Evolutionary conservation across 2,329 filamentous ascomycete genomes (phyloP).

Genomic region (Arthrobotrys musiformis): DNA sequence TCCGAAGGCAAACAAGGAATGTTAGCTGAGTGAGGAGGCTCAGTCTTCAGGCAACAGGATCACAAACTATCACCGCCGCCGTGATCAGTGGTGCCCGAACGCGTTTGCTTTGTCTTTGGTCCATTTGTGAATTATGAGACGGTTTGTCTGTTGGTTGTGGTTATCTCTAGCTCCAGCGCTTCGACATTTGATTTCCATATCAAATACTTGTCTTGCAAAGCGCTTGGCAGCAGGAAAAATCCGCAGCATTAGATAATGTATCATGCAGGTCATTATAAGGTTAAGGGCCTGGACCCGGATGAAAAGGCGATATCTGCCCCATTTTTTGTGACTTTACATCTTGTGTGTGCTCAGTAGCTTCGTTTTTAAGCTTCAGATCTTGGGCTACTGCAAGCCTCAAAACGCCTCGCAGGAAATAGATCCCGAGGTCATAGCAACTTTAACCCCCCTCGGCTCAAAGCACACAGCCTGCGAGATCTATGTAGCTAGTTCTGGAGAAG

Average conservation of each 20-base stretch:
- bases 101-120: not conserved
- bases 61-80: slow-evolving; percentile 4
- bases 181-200: slow-evolving; percentile 5
- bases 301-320: not conserved
- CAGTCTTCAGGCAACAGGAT: slow-evolving; percentile 53
- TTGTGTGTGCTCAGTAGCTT: slow-evolving; percentile 21
- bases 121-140: not conserved
- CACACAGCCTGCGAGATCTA: not conserved
- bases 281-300: slow-evolving; percentile 45
- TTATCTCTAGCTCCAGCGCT: not conserved
- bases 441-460: not conserved
- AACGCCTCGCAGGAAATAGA: slow-evolving; percentile 53
- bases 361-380: slow-evolving; percentile 33
- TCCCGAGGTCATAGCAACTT: slow-evolving; percentile 22
- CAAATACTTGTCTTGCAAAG: not conserved
- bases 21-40: slow-evolving; percentile 10
- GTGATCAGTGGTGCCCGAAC: slow-evolving; percentile 6
- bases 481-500: not conserved
- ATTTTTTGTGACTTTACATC: slow-evolving; percentile 18
- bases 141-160: slow-evolving; percentile 8
- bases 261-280: slow-evolving; percentile 27
- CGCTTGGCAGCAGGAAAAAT: slow-evolving; percentile 30
- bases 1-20: slow-evolving; percentile 19
- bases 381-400: slow-evolving; percentile 45
- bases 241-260: slow-evolving; percentile 27